Percentiles rank a stretch among this genome's conserved stretches.
These are phyloP conservation scores for Phoma herbarum DNA, from an alignment of 2,329 filamentous ascomycete genomes.

Conservation along the genomic window DNA sequence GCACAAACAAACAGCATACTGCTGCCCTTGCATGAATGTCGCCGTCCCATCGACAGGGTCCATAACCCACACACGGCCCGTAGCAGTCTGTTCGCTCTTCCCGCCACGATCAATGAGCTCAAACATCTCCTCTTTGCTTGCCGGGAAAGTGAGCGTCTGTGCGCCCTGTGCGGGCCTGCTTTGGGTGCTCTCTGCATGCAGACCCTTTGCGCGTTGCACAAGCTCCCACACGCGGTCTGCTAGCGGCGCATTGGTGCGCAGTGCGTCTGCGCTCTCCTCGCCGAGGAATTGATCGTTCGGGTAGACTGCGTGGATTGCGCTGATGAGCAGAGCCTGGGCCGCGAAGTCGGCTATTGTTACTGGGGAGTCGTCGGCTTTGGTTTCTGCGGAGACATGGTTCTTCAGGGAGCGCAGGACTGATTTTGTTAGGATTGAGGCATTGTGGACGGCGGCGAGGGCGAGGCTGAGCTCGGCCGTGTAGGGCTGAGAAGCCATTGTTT, in stretches of 20 bases:
- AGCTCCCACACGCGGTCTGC: constrained; percentile 65
- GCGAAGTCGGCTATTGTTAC: constrained; percentile 72
- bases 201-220: constrained; percentile 51
- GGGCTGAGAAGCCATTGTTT: constrained; percentile 17
- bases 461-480: constrained; percentile 43
- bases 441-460: constrained; percentile 58
- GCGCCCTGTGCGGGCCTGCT: constrained; percentile 34
- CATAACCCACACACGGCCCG: constrained; percentile 66
- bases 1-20: constrained; percentile 69
- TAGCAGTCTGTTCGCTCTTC: constrained; percentile 56
- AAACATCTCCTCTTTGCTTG: constrained; percentile 64
- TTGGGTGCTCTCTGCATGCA: constrained; percentile 37
- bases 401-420: constrained; percentile 59
- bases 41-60: constrained; percentile 72
- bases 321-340: constrained; percentile 69
- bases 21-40: constrained; percentile 67
- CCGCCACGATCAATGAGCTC: constrained; percentile 70
- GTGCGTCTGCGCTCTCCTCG: constrained; percentile 65
- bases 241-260: constrained; percentile 60
- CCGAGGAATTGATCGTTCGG: constrained; percentile 67
- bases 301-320: constrained; percentile 62
- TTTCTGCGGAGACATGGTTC: constrained; percentile 58
- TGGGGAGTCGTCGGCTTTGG: constrained; percentile 67
- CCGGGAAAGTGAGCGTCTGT: constrained; percentile 45
- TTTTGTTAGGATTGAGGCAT: constrained; percentile 67